Conservation (phyloP, 345 rosid genomes). For the Eutrema yunnanense region DNA sequence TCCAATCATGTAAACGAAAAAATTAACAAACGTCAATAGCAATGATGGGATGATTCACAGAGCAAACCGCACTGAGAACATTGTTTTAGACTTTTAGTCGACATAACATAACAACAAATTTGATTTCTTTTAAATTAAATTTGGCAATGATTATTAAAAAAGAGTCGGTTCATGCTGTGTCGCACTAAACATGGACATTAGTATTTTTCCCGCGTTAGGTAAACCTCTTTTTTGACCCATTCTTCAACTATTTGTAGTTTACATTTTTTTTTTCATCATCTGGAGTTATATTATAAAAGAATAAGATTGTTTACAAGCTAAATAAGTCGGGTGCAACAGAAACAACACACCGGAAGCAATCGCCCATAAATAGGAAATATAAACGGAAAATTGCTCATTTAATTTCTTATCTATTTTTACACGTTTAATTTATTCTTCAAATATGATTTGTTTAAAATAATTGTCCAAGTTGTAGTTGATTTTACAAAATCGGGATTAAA, state of each 20-base stretch:
- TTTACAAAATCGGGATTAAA: too few species aligned
- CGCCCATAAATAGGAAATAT: too few species aligned
- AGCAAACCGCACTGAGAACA: conserved; percentile 13
- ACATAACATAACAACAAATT: background rate
- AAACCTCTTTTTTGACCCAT: background rate
- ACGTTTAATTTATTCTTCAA: too few species aligned
- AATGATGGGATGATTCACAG: conserved; percentile 11
- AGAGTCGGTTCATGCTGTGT: conserved; percentile 22
- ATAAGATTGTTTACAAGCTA: too few species aligned
- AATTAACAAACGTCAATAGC: conserved; percentile 4
- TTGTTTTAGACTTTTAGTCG: background rate
- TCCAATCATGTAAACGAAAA: conserved; percentile 9
- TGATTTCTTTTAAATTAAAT: background rate
- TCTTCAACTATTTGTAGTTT: background rate
- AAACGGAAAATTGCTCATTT: too few species aligned
- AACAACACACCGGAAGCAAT: too few species aligned
- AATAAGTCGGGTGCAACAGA: too few species aligned
- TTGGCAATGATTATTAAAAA: background rate
- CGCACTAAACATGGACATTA: conserved; percentile 45
- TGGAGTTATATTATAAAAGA: too few species aligned
- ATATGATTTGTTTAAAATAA: too few species aligned
- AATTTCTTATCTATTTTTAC: too few species aligned
- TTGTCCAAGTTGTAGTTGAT: too few species aligned
- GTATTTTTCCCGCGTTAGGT: conserved; percentile 17
- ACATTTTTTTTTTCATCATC: too few species aligned